Conservation (phyloP, 371 early-diverging fungal genomes). For the Choanephora cucurbitarum region DNA sequence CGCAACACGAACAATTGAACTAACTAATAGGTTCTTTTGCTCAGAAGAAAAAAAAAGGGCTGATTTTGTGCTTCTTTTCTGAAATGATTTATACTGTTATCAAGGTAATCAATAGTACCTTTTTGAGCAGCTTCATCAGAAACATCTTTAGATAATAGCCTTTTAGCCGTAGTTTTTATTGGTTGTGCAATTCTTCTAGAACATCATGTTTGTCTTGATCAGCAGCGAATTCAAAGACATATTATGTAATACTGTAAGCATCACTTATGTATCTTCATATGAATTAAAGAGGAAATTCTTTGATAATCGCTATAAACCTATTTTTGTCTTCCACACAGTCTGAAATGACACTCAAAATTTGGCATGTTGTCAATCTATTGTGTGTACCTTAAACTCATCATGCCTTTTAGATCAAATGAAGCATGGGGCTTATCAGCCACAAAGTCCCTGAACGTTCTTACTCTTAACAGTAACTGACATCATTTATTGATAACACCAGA, state of each 20-base stretch:
- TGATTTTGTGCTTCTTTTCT: conserved; percentile 15
- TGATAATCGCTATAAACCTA: too few relatives aligned
- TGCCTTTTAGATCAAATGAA: too few relatives aligned
- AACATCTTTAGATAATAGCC: conserved; percentile 17
- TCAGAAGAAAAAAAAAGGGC: conserved; percentile 6
- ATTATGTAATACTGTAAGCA: conserved; percentile 19
- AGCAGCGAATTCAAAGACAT: conserved; percentile 13
- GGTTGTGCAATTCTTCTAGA: conserved; percentile 15
- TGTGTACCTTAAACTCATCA: too few relatives aligned
- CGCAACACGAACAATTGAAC: conserved; percentile 5
- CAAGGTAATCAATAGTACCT: conserved; percentile 22
- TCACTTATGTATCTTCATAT: conserved; percentile 18
- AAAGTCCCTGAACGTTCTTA: too few relatives aligned
- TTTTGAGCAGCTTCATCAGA: conserved; percentile 13
- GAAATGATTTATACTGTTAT: conserved; percentile 13
- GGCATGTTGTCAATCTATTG: too few relatives aligned
- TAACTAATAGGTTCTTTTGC: conserved; percentile 9
- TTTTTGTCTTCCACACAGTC: too few relatives aligned
- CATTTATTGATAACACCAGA: too few relatives aligned
- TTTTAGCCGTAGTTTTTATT: conserved; percentile 12
- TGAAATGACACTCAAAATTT: too few relatives aligned
- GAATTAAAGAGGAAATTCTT: conserved; percentile 16
- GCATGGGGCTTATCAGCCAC: too few relatives aligned
- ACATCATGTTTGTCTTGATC: conserved; percentile 15
- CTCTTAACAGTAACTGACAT: too few relatives aligned